phyloP scores from a whole-genome alignment of 352 stramenopile genomes.

The Pythium aphanidermatum region DNA sequence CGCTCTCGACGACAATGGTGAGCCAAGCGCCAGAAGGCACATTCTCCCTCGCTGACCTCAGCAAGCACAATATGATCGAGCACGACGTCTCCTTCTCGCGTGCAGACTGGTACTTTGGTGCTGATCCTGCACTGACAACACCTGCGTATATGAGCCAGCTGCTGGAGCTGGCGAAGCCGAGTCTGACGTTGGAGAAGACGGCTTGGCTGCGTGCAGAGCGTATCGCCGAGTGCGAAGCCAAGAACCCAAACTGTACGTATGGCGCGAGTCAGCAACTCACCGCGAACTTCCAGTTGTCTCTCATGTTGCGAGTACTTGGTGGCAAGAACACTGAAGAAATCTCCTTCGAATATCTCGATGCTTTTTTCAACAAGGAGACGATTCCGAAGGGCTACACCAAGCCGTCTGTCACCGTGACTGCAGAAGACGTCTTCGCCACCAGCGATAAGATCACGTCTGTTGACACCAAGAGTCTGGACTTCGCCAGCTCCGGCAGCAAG shows the following conservation, averaged over 20 bases:
- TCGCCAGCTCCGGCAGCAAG: neutral
- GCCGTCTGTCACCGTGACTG: slow-evolving; percentile 8
- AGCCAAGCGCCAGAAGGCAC: slow-evolving; percentile 16
- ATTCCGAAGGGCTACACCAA: slow-evolving; percentile 22
- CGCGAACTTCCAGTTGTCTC: slow-evolving; percentile 23
- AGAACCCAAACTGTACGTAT: slow-evolving; percentile 7
- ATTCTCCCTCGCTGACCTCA: slow-evolving; percentile 36
- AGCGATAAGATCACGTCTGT: neutral
- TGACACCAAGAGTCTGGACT: slow-evolving; percentile 2
- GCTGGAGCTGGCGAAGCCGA: slow-evolving; percentile 11
- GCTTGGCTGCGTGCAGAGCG: slow-evolving; percentile 10
- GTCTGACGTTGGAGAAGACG: slow-evolving; percentile 8
- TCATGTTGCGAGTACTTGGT: slow-evolving; percentile 23
- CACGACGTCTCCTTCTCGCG: slow-evolving; percentile 31
- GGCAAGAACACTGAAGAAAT: slow-evolving; percentile 20
- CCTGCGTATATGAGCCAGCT: slow-evolving; percentile 23
- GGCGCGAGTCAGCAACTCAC: slow-evolving; percentile 13
- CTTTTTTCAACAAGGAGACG: slow-evolving; percentile 26
- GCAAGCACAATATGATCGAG: slow-evolving; percentile 27
- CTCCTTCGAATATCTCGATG: slow-evolving; percentile 10
- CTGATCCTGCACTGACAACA: slow-evolving; percentile 25
- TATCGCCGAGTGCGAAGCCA: slow-evolving; percentile 8
- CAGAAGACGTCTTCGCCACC: slow-evolving; percentile 5
- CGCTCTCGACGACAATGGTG: slow-evolving; percentile 27
- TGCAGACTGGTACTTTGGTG: slow-evolving; percentile 29